Evolutionary conservation across 1,284 basidiomycete species (phyloP), one percentile per base, ranked within the genome.

Genomic region (Sphagnurus paluster): DNA sequence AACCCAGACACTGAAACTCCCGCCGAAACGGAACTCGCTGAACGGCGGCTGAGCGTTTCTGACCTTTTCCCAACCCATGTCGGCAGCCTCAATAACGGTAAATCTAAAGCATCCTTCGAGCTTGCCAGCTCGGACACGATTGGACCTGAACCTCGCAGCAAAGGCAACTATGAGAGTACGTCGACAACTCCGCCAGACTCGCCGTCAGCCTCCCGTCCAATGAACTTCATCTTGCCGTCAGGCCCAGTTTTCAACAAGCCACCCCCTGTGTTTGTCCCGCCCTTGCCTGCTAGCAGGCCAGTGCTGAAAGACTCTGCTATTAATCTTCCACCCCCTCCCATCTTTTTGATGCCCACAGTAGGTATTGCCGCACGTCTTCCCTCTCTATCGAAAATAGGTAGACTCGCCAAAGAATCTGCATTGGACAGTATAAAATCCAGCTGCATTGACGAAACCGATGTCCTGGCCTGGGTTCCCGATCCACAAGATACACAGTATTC

Each of bases 161-260:
- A 41, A 23, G 17, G 30, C 10, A 53, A 56, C 11, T 56, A 57
- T 11, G 57, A 63, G 37, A 69, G 65, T 38, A 64, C 68, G 2
- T 78, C 81, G 5, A 82, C 79, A 13, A 84, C 82, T 8, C 81
- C 82, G 30, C 76, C 80, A 4, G 64, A 77, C 50, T 81, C 83
- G 6, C 79, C 80, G 7, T 74, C 77, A 16, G 54, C 63, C 3
- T 48, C 71, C 9, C 71, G 74, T 23, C 55, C 63, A 3, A 51
- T 56, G 3, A 61, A 57, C 30, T 70, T 75, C 53, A 55, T 51
- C 24, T 59, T 66, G 20, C 72, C 71, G 5, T 50, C 62, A 10
- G 70, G 59, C 6, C 73, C 75, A 2, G 77, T 84, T 3, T 84
- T 87, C 64, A 79, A 76, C 54, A 80, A 79, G 56, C 80, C 74